Percentiles rank a stretch among this genome's conserved stretches.
These are phyloP conservation scores for Herpotrichia juniperi DNA, from an alignment of 2,329 filamentous ascomycete genomes.

Conservation along the genomic window DNA sequence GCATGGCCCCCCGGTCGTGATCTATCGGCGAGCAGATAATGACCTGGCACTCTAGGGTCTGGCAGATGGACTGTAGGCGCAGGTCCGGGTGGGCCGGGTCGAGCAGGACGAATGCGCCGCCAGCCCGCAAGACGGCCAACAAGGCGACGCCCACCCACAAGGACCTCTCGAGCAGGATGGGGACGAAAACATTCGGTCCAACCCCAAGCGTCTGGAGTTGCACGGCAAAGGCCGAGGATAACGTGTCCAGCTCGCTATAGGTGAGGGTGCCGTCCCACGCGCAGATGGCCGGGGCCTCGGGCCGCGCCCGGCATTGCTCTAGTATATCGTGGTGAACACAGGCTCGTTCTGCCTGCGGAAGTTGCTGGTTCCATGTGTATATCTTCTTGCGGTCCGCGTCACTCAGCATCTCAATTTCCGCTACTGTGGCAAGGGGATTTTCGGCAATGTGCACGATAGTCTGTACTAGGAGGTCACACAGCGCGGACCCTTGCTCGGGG, in stretches of 20 bases:
- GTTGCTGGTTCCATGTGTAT: too few relatives aligned
- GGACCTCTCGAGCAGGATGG: background rate
- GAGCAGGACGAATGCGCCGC: background rate
- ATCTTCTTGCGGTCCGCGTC: too few relatives aligned
- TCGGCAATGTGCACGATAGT: background rate
- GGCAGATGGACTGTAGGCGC: background rate
- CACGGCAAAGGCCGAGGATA: background rate
- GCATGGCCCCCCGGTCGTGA: too few relatives aligned
- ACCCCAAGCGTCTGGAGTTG: background rate
- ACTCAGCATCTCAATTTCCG: too few relatives aligned
- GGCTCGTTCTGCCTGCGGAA: too few relatives aligned
- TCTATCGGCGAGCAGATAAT: too few relatives aligned
- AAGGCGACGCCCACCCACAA: background rate
- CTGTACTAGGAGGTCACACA: background rate
- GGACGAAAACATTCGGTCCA: background rate
- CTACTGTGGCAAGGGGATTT: too few relatives aligned
- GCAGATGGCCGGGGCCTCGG: background rate
- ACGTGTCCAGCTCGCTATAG: background rate
- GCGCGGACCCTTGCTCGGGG: too few relatives aligned
- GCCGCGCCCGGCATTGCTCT: too few relatives aligned
- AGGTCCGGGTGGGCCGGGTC: background rate
- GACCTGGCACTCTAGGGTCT: too few relatives aligned
- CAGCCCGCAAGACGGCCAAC: background rate
- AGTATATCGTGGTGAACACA: too few relatives aligned
- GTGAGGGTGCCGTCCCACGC: background rate